These are phyloP conservation scores for Ceraceosorus bombacis DNA, from an alignment of 1,284 basidiomycete species.

Conservation along the genomic window DNA sequence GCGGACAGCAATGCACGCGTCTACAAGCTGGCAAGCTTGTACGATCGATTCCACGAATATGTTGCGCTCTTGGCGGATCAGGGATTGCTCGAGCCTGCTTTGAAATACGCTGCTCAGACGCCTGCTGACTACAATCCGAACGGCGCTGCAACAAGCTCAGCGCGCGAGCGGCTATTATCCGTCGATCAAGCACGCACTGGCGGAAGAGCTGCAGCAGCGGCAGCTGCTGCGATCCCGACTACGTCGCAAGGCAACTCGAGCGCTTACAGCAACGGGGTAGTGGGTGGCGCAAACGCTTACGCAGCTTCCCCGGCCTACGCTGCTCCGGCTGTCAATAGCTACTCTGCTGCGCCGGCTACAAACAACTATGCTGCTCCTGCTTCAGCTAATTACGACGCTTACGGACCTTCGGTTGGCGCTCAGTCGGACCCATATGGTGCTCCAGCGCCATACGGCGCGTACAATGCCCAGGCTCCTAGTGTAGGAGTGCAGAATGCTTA, in stretches of 20 bases:
- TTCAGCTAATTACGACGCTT: too few species aligned
- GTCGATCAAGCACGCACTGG: conserved; percentile 28
- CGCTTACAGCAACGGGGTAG: conserved; percentile 4
- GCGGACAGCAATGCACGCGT: conserved; percentile 57
- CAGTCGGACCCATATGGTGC: conserved; percentile 2
- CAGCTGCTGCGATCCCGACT: conserved; percentile 19
- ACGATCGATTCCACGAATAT: conserved; percentile 92
- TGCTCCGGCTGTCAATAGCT: conserved; percentile 7
- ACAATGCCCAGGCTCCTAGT: too few species aligned
- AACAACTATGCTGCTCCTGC: conserved; percentile 13
- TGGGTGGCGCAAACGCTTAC: conserved; percentile 5
- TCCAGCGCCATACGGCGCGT: conserved; percentile 1
- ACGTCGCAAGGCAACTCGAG: conserved; percentile 7
- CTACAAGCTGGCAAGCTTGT: conserved; percentile 77
- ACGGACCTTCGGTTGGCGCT: not conserved
- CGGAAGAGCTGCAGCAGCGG: conserved; percentile 13
- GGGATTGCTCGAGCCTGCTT: conserved; percentile 75
- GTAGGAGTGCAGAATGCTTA: too few species aligned
- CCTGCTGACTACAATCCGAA: conserved; percentile 64
- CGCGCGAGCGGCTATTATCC: conserved; percentile 21
- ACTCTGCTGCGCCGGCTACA: conserved; percentile 15
- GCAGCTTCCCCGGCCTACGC: conserved; percentile 8
- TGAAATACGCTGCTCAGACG: conserved; percentile 70
- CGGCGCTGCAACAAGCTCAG: not conserved
- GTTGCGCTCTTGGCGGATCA: conserved; percentile 84